phyloP scores from a whole-genome alignment of 768 basidiomycete genomes.

The Auriscalpium microsporum region DNA sequence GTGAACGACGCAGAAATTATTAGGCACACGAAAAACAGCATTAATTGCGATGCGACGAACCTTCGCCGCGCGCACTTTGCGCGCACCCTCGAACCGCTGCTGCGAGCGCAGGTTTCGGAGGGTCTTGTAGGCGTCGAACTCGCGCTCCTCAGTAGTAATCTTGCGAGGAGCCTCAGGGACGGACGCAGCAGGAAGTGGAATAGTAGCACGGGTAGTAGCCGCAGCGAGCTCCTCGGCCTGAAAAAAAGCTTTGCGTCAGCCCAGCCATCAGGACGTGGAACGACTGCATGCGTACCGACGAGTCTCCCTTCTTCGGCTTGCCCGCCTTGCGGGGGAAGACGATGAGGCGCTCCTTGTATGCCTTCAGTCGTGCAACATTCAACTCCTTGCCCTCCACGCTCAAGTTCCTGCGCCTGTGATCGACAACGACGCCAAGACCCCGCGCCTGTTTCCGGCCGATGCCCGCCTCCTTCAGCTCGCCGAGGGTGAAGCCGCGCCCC shows the following conservation, averaged over 20 bases:
- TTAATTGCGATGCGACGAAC: conserved; percentile 31
- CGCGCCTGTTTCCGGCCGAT: conserved; percentile 90
- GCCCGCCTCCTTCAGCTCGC: conserved; percentile 94
- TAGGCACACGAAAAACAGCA: not conserved
- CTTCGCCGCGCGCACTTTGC: conserved; percentile 83
- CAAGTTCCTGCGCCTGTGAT: conserved; percentile 93
- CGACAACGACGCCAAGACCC: conserved; percentile 89
- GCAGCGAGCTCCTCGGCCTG: conserved; percentile 81
- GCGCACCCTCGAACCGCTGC: conserved; percentile 77
- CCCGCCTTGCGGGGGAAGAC: conserved; percentile 95
- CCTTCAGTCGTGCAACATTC: conserved; percentile 90
- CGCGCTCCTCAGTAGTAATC: conserved; percentile 85
- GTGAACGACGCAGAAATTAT: conserved; percentile 11
- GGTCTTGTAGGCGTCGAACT: conserved; percentile 81
- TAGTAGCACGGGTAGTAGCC: conserved; percentile 56
- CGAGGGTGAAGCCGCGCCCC: conserved; percentile 92
- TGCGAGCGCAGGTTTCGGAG: conserved; percentile 80
- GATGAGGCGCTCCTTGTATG: conserved; percentile 87
- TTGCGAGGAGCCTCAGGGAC: conserved; percentile 81
- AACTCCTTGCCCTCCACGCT: conserved; percentile 94
- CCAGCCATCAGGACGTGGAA: not conserved
- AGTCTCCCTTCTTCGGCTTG: conserved; percentile 95
- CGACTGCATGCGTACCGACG: conserved; percentile 50
- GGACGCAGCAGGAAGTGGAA: conserved; percentile 62
- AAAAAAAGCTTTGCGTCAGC: conserved; percentile 2